phyloP scores from a whole-genome alignment of 2,329 filamentous ascomycete species.

The Drechslerella stenobrocha region DNA sequence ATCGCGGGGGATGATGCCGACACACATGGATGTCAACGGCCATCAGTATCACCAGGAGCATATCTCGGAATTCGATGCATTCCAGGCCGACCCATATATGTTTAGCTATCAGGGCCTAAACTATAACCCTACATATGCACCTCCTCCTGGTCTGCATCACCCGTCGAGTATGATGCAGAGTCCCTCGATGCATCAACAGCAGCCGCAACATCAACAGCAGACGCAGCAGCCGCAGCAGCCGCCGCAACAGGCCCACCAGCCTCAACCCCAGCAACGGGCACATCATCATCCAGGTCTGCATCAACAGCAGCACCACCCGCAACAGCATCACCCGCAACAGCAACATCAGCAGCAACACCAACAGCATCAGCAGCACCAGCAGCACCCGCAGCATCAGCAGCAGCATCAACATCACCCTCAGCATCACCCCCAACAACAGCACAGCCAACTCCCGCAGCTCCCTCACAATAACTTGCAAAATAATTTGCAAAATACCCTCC shows the following conservation, averaged over 20 bases:
- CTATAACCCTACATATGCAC: conserved; percentile 41
- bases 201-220: conserved; percentile 49
- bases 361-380: conserved; percentile 51
- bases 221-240: conserved; percentile 39
- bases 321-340: conserved; percentile 50
- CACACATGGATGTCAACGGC: conserved; percentile 45
- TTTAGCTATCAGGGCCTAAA: conserved; percentile 41
- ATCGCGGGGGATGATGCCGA: conserved; percentile 39
- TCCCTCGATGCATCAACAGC: conserved; percentile 50
- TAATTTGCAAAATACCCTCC: not conserved
- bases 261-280: conserved; percentile 49
- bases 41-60: conserved; percentile 47
- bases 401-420: conserved; percentile 38
- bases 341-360: conserved; percentile 51
- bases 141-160: conserved; percentile 33
- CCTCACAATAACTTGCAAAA: conserved; percentile 28
- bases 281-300: conserved; percentile 51
- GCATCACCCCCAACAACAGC: conserved; percentile 50
- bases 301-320: conserved; percentile 51
- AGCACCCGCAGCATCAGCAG: conserved; percentile 49
- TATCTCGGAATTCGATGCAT: conserved; percentile 46
- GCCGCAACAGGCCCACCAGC: conserved; percentile 50
- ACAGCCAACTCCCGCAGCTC: conserved; percentile 37
- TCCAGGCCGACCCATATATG: conserved; percentile 45
- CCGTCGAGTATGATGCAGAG: conserved; percentile 46